A percentile compares a stretch with the other conserved stretches of the same genome.
Evolutionary conservation across 225 moss, liverwort and hornwort genomes (phyloP).

Genomic region (Anthoceros angustus): DNA sequence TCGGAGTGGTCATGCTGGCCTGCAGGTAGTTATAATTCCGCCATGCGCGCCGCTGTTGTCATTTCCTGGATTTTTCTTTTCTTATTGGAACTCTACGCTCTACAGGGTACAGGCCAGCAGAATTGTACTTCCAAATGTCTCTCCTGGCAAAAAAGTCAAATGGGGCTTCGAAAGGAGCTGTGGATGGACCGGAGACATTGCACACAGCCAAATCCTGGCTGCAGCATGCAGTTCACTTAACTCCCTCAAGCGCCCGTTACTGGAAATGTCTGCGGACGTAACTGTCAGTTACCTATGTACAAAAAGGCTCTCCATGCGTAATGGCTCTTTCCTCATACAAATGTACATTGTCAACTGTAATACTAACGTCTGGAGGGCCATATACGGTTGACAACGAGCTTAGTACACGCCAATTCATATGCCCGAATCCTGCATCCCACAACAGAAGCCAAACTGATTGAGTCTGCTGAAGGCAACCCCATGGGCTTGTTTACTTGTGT

Average conservation of each 20-base stretch:
- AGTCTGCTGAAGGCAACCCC: too few relatives aligned
- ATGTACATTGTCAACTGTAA: background rate
- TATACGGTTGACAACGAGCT: background rate
- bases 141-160: slow-evolving; percentile 53
- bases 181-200: slow-evolving; percentile 38
- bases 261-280: slow-evolving; percentile 29
- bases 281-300: background rate
- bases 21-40: slow-evolving; percentile 30
- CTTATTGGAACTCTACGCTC: slow-evolving; percentile 10
- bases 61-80: background rate
- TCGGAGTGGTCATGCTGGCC: slow-evolving; percentile 70
- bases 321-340: background rate
- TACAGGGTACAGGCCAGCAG: slow-evolving; percentile 71
- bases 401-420: too few relatives aligned
- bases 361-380: background rate
- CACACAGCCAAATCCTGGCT: slow-evolving; percentile 59
- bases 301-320: background rate
- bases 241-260: slow-evolving; percentile 54
- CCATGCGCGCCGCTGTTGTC: background rate
- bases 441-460: too few relatives aligned
- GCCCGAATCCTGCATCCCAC: too few relatives aligned
- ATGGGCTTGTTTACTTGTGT: too few relatives aligned
- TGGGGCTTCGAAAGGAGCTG: slow-evolving; percentile 30
- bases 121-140: slow-evolving; percentile 85
- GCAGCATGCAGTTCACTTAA: slow-evolving; percentile 68